A percentile compares a stretch with the other conserved stretches of the same genome.
Conservation (phyloP, 2,329 filamentous ascomycete genomes). For the Trichoderma arundinaceum region DNA sequence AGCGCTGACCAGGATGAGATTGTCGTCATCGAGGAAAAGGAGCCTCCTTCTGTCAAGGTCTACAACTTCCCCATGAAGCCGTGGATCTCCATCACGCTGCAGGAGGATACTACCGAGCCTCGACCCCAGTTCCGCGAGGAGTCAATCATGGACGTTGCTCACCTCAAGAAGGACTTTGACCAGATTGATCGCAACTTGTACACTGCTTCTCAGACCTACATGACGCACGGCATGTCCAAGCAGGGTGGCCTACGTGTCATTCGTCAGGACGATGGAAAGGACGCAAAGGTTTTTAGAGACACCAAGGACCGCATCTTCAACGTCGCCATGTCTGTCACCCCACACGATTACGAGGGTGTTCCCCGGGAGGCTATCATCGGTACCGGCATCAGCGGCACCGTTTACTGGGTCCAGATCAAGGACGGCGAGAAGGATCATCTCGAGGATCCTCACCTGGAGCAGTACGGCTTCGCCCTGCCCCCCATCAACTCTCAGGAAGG, state of each 20-base stretch:
- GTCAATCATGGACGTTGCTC: conserved; percentile 87
- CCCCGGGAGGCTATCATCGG: conserved; percentile 84
- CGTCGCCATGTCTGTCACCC: conserved; percentile 77
- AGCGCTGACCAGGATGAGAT: conserved; percentile 77
- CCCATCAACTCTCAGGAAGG: conserved; percentile 85
- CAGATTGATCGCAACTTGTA: conserved; percentile 94
- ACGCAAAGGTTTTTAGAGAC: conserved; percentile 89
- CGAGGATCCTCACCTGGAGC: conserved; percentile 78
- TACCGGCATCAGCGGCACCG: conserved; percentile 90
- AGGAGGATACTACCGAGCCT: conserved; percentile 59
- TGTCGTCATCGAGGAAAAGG: conserved; percentile 69
- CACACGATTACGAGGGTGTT: conserved; percentile 58
- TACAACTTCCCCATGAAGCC: conserved; percentile 97
- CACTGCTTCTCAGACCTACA: conserved; percentile 86
- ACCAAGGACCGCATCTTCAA: conserved; percentile 95
- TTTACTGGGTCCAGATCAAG: conserved; percentile 91
- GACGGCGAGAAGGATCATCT: conserved; percentile 79
- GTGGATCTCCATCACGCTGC: conserved; percentile 86
- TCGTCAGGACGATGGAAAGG: conserved; percentile 88
- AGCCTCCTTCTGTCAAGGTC: conserved; percentile 72
- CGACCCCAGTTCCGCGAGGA: conserved; percentile 75
- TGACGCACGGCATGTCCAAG: conserved; percentile 92
- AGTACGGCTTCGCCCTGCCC: conserved; percentile 86
- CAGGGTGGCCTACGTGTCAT: conserved; percentile 92
- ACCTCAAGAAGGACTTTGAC: conserved; percentile 96